Evolutionary conservation across 169 alveolate genomes (phyloP).

Genomic region (Babesia ovata): DNA sequence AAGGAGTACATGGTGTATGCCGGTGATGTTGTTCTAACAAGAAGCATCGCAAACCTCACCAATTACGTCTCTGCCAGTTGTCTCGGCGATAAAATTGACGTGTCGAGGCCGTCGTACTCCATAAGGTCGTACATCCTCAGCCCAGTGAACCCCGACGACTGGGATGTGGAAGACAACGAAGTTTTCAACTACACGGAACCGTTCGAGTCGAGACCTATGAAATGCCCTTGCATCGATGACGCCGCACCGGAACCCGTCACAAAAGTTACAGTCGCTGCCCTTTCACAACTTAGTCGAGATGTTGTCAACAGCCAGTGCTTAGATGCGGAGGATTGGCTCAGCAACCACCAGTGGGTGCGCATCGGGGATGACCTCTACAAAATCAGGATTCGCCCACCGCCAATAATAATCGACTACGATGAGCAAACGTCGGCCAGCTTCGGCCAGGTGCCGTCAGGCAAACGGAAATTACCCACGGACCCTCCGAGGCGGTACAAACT

Average conservation of each 20-base stretch:
- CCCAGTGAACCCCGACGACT: background rate
- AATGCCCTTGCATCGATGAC: constrained; percentile 16
- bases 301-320: constrained; percentile 24
- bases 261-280: background rate
- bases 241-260: constrained; percentile 25
- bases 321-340: constrained; percentile 49
- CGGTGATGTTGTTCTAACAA: constrained; percentile 68
- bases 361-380: constrained; percentile 38
- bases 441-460: constrained; percentile 39
- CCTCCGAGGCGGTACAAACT: constrained; percentile 56
- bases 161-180: background rate
- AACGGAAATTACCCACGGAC: constrained; percentile 61
- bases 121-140: constrained; percentile 60
- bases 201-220: background rate
- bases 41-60: constrained; percentile 71
- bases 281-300: constrained; percentile 13
- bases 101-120: constrained; percentile 77
- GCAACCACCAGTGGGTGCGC: constrained; percentile 35
- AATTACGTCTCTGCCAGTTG: constrained; percentile 69
- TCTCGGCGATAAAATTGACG: constrained; percentile 68
- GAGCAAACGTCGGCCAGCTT: constrained; percentile 63
- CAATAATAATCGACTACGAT: constrained; percentile 42
- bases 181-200: background rate
- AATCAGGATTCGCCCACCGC: constrained; percentile 45
- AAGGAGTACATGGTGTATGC: constrained; percentile 67